Evolutionary conservation across 2,329 filamentous ascomycete species (phyloP).

Genomic region (Aspergillus melleus): DNA sequence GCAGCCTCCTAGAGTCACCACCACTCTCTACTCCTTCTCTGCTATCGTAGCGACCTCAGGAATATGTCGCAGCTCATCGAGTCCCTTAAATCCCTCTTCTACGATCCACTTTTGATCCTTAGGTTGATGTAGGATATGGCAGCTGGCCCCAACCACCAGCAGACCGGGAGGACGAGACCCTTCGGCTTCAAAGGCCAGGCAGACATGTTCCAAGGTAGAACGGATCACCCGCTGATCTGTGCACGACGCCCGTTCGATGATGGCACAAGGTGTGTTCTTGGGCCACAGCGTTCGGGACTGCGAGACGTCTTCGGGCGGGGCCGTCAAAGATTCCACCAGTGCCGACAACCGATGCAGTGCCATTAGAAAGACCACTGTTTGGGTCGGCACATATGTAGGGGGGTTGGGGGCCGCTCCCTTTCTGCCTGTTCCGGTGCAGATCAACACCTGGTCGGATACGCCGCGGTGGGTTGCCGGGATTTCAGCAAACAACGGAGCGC

Average conservation of each 20-base stretch:
- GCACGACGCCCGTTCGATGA: constrained; percentile 90
- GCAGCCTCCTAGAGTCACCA: background rate
- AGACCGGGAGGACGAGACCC: constrained; percentile 87
- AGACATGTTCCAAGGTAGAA: constrained; percentile 78
- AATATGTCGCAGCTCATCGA: constrained; percentile 56
- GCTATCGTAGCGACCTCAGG: background rate
- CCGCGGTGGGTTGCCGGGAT: constrained; percentile 88
- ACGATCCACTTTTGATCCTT: constrained; percentile 71
- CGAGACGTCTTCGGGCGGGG: constrained; percentile 26
- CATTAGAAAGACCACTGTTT: constrained; percentile 95
- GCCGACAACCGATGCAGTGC: constrained; percentile 79
- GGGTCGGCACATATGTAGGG: constrained; percentile 71
- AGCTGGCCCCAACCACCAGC: constrained; percentile 80
- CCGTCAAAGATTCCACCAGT: constrained; percentile 69
- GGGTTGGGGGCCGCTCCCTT: constrained; percentile 82
- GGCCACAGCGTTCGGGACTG: constrained; percentile 60
- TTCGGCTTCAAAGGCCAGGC: constrained; percentile 79
- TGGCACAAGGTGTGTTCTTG: constrained; percentile 77
- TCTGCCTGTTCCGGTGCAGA: constrained; percentile 95
- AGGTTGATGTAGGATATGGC: constrained; percentile 69
- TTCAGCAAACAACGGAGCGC: constrained; percentile 81
- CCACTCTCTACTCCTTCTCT: background rate
- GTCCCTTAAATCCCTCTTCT: constrained; percentile 79
- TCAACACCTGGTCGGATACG: constrained; percentile 85
- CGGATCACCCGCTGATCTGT: constrained; percentile 91